Percentiles rank a stretch among this genome's conserved stretches.
These are phyloP conservation scores for Carpinus fangiana DNA, from an alignment of 306 rosid species.

Conservation along the genomic window DNA sequence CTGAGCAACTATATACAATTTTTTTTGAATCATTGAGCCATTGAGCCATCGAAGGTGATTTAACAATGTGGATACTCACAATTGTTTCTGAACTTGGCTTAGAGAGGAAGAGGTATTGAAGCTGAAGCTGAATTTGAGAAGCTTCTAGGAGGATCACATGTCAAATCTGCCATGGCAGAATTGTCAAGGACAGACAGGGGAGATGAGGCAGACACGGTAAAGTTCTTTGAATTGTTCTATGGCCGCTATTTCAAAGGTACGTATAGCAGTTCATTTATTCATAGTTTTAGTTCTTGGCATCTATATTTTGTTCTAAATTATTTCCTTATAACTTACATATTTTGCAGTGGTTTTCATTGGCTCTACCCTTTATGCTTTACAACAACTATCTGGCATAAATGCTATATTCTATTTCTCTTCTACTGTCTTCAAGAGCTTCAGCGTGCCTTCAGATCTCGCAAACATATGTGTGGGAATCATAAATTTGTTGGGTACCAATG, in stretches of 20 bases:
- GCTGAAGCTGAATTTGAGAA: conserved; percentile 76
- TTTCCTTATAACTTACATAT: conserved; percentile 42
- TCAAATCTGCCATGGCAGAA: conserved; percentile 70
- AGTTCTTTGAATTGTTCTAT: conserved; percentile 51
- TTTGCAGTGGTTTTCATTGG: conserved; percentile 92
- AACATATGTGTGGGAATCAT: conserved; percentile 67
- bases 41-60: conserved; percentile 14
- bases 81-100: conserved; percentile 34
- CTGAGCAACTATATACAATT: background rate
- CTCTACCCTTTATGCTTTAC: conserved; percentile 79
- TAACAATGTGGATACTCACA: conserved; percentile 17
- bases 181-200: conserved; percentile 64
- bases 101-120: conserved; percentile 75
- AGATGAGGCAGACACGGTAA: conserved; percentile 54
- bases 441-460: conserved; percentile 67
- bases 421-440: conserved; percentile 70
- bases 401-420: conserved; percentile 89
- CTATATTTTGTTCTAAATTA: conserved; percentile 21
- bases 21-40: conserved; percentile 5
- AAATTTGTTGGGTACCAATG: conserved; percentile 62
- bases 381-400: conserved; percentile 92
- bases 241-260: conserved; percentile 66
- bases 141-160: conserved; percentile 71
- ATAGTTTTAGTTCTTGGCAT: conserved; percentile 1
- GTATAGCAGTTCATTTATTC: background rate